These are phyloP conservation scores for Chrysopogon serrulatus DNA, from an alignment of 176 grass and related monocot species.

Conservation along the genomic window DNA sequence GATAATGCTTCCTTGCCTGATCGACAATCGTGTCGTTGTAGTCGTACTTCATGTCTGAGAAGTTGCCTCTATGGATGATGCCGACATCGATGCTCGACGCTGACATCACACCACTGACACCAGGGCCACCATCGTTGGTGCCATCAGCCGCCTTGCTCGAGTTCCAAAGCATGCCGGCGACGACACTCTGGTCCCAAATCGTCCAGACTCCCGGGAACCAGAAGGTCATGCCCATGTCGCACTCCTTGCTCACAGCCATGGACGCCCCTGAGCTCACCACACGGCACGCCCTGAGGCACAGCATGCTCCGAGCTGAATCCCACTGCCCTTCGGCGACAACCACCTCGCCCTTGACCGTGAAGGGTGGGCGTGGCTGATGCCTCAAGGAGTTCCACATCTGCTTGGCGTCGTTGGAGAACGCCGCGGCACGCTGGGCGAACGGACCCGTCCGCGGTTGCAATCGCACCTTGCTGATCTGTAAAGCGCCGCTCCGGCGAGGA, in stretches of 20 bases:
- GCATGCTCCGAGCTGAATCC: constrained; percentile 9
- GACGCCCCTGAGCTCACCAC: neutral
- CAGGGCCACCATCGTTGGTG: too few species aligned
- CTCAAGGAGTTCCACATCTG: neutral
- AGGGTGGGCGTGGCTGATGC: neutral
- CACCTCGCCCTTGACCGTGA: constrained; percentile 1
- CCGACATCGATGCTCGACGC: constrained; percentile 11
- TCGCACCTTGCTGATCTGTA: constrained; percentile 35
- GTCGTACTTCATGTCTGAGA: constrained; percentile 34
- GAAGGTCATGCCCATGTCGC: constrained; percentile 58
- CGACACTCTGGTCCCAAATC: constrained; percentile 21
- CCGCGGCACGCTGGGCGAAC: constrained; percentile 39
- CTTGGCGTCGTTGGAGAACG: constrained; percentile 43
- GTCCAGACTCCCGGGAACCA: constrained; percentile 64
- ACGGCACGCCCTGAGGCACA: constrained; percentile 52
- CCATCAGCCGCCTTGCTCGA: neutral
- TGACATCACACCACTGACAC: neutral
- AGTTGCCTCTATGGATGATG: constrained; percentile 8
- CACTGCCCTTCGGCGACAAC: constrained; percentile 57
- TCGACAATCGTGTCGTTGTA: neutral
- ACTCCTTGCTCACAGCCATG: neutral
- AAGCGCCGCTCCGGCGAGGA: neutral
- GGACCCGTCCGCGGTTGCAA: constrained; percentile 17
- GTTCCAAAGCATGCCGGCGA: constrained; percentile 37
- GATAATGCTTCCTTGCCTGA: constrained; percentile 21